Percentiles rank a stretch among this genome's conserved stretches.
phyloP scores from a whole-genome alignment of 169 alveolate genomes.

The Plasmodium vivax region DNA sequence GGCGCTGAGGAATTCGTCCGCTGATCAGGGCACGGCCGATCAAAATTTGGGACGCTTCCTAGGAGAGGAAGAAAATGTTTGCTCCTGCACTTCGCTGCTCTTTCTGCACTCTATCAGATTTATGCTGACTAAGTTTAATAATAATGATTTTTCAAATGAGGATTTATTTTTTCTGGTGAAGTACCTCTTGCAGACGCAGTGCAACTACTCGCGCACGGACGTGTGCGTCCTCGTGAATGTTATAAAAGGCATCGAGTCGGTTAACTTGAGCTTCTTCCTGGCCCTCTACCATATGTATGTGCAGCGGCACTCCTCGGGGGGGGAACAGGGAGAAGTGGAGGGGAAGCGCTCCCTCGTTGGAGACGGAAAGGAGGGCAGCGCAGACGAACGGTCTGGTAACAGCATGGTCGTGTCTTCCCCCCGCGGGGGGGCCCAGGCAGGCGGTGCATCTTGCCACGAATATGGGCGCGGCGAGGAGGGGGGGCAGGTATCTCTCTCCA shows the following conservation, averaged over 20 bases:
- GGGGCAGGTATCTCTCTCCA: neutral
- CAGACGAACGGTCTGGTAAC: neutral
- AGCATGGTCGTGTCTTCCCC: neutral
- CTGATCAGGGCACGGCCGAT: neutral
- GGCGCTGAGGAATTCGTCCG: neutral
- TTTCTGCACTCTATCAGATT: slow-evolving; percentile 48
- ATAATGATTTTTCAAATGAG: slow-evolving; percentile 20
- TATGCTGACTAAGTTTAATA: slow-evolving; percentile 17
- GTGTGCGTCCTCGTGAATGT: slow-evolving; percentile 22
- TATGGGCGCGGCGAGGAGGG: neutral
- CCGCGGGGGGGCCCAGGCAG: neutral
- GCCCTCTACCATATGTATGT: slow-evolving; percentile 31
- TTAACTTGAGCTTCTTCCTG: slow-evolving; percentile 31
- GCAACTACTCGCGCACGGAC: slow-evolving; percentile 13
- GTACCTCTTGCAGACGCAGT: slow-evolving; percentile 40
- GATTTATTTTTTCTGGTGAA: slow-evolving; percentile 61
- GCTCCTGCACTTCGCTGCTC: slow-evolving; percentile 57
- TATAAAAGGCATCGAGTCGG: slow-evolving; percentile 48
- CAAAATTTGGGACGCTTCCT: slow-evolving; percentile 11
- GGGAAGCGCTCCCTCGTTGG: neutral
- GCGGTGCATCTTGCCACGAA: neutral
- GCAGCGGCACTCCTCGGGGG: neutral
- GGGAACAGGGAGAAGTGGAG: neutral
- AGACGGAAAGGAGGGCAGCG: neutral
- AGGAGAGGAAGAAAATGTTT: slow-evolving; percentile 32